Conservation (phyloP, 305 asterid species). For the Lippia alba region DNA sequence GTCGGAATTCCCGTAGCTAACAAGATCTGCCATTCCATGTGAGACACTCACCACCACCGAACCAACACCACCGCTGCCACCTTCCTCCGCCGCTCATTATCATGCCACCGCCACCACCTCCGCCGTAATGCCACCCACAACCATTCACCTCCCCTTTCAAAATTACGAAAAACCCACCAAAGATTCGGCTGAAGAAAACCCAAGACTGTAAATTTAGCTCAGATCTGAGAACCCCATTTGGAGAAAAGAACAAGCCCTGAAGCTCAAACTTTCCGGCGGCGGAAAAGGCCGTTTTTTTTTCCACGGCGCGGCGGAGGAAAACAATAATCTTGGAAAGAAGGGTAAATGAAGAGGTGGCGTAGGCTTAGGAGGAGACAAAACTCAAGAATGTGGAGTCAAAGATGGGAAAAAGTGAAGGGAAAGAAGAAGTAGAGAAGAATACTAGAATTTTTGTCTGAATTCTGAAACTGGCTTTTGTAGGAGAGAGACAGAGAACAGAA, state of each 20-base stretch:
- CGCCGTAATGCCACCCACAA: conserved; percentile 52
- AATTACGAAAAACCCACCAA: conserved; percentile 29
- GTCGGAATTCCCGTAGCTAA: conserved; percentile 79
- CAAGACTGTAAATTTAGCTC: conserved; percentile 29
- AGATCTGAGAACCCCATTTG: conserved; percentile 39
- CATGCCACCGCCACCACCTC: conserved; percentile 53
- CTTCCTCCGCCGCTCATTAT: conserved; percentile 81
- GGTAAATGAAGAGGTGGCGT: too few relatives aligned
- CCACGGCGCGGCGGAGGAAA: background rate
- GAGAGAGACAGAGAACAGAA: too few relatives aligned
- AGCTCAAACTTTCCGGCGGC: background rate
- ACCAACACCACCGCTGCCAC: conserved; percentile 83
- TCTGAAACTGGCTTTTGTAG: too few relatives aligned
- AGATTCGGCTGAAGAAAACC: conserved; percentile 32
- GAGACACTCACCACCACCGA: conserved; percentile 71
- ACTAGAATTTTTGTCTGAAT: too few relatives aligned
- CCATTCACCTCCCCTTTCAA: conserved; percentile 60
- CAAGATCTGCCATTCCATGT: conserved; percentile 99
- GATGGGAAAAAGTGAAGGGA: too few relatives aligned
- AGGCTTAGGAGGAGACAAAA: too few relatives aligned
- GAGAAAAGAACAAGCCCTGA: background rate
- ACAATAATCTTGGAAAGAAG: too few relatives aligned
- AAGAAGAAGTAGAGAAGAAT: too few relatives aligned
- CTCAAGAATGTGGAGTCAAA: too few relatives aligned
- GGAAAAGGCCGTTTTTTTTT: background rate